phyloP scores from a whole-genome alignment of 75 land plant genomes.

The Larix kaempferi region DNA sequence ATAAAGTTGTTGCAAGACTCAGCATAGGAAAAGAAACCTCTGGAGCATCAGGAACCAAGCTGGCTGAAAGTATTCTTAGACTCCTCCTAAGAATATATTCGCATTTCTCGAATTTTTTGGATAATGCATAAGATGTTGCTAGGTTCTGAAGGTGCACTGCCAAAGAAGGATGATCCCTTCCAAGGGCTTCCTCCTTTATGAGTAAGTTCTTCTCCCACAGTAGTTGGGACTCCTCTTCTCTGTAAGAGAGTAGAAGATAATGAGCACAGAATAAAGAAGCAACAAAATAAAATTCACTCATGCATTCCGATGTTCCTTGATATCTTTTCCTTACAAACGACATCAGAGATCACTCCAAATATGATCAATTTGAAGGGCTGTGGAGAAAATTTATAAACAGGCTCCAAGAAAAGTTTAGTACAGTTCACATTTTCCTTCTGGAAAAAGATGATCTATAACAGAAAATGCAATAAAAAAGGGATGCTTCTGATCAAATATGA shows the following conservation, averaged over 20 bases:
- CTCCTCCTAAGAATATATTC: conserved; percentile 62
- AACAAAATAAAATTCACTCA: not conserved
- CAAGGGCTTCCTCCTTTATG: conserved; percentile 52
- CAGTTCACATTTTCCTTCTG: not conserved
- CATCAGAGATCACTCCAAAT: not conserved
- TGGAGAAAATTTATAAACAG: not conserved
- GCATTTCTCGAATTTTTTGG: conserved; percentile 61
- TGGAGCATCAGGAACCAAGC: conserved; percentile 59
- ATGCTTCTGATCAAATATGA: not conserved
- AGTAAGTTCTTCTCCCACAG: conserved; percentile 70
- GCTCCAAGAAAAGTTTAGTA: not conserved
- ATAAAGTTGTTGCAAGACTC: conserved; percentile 65
- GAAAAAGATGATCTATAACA: not conserved
- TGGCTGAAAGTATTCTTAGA: conserved; percentile 46
- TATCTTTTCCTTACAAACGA: not conserved
- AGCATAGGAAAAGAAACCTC: conserved; percentile 74
- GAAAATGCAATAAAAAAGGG: not conserved
- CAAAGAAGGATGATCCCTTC: conserved; percentile 59
- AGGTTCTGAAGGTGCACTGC: conserved; percentile 71
- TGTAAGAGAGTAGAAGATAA: conserved; percentile 13
- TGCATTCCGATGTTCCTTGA: not conserved
- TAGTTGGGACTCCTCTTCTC: conserved; percentile 68
- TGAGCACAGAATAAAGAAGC: not conserved
- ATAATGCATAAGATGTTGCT: conserved; percentile 75
- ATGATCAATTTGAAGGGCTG: not conserved